Evolutionary conservation across 1,139 yeast species (phyloP), one percentile per base, ranked within the genome.

Genomic region (Torulaspora globosa): DNA sequence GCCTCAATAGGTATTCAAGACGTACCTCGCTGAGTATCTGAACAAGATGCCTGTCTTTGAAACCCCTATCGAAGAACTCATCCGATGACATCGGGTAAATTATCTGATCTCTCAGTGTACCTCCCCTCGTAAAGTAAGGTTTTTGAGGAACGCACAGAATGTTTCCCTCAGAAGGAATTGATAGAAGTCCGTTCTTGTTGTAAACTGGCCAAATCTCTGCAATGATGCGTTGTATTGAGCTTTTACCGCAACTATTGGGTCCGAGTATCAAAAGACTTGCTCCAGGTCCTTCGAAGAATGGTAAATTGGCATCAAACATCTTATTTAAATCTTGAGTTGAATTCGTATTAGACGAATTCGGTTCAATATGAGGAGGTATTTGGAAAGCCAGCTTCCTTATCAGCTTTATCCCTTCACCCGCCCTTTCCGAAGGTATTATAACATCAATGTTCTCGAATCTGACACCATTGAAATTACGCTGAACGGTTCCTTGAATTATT

Each of bases 131-230:
- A 57, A 76, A 76, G 63, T 87, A 88, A 4, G 95, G 83, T 58
- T 82, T 80, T 66, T 88, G 96, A 7, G 96, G 94, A 45, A 88
- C 73, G 64, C 80, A 87, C 52, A 82, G 75, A 33, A 88, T 74
- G 54, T 86, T 90, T 39, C 76, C 78, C 47, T 82, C 84, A 44
- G 76, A 71, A 9, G 96, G 96, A 59, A 83, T 84, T 8, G 95
- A 85, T 38, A 90, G 71, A 48, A 89, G 74, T 0, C 97, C 97
- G 19, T 75, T 65, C 36, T 60, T 63, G 51, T 75, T 71, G 66
- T 86, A 90, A 28, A 87, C 76, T 15, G 97, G 97, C 97, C 97
- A 90, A 50, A 90, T 72, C 18, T 94, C 96, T 3, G 95, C 92
- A 52, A 89, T 73, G 2, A 90, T 77, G 52, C 97, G 74, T 38